phyloP scores from a whole-genome alignment of 257 asterid species.

The Primulina eburnea region DNA sequence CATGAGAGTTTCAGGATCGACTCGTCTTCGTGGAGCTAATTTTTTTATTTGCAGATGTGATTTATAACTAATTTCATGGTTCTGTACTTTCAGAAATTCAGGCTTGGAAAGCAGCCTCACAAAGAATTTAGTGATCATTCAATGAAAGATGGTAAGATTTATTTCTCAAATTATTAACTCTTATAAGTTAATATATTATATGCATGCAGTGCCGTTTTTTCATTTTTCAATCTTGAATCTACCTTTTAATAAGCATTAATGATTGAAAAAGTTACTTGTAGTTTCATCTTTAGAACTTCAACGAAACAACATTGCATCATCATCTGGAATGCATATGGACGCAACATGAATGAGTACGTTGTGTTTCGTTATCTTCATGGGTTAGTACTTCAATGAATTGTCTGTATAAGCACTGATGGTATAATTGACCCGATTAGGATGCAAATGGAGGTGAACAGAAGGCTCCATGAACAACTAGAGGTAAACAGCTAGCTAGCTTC shows the following conservation, averaged over 20 bases:
- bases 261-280: conserved; percentile 28
- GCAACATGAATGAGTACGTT: conserved; percentile 91
- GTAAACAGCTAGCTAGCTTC: conserved; percentile 28
- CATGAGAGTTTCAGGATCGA: no score
- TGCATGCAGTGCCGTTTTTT: background rate
- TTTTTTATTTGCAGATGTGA: background rate
- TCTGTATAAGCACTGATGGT: conserved; percentile 27
- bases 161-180: conserved; percentile 21
- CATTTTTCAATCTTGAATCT: background rate
- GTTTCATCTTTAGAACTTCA: conserved; percentile 84
- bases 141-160: conserved; percentile 74
- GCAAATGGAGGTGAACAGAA: conserved; percentile 98
- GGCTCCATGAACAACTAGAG: conserved; percentile 96
- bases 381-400: conserved; percentile 27
- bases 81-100: conserved; percentile 62
- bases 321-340: conserved; percentile 83
- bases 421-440: conserved; percentile 72
- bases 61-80: background rate
- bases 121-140: conserved; percentile 94
- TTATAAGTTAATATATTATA: background rate
- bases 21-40: no score
- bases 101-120: conserved; percentile 99
- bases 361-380: background rate
- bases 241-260: background rate
- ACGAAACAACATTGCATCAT: conserved; percentile 58